Evolutionary conservation across 495 filamentous ascomycete genomes (phyloP).

Genomic region (Penicillium desertorum): DNA sequence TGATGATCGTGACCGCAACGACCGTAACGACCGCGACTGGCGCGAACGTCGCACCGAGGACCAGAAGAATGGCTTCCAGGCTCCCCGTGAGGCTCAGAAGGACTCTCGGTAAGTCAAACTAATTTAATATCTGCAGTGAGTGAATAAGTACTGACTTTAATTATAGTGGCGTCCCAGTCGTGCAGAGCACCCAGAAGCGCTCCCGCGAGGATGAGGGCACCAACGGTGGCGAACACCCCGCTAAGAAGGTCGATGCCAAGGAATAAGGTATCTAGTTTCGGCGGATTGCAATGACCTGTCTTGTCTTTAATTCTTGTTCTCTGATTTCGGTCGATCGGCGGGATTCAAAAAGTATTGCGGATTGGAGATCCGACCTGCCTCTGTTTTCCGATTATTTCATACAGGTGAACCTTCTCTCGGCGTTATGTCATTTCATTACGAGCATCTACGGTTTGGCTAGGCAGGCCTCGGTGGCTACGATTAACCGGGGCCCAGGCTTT

Average conservation of each 20-base stretch:
- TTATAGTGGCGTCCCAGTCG: conserved; percentile 47
- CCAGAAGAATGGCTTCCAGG: conserved; percentile 59
- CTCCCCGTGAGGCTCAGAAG: conserved; percentile 38
- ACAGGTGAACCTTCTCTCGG: conserved; percentile 23
- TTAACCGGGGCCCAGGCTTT: conserved; percentile 2
- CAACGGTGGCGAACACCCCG: conserved; percentile 39
- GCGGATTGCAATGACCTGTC: not conserved
- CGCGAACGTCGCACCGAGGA: conserved; percentile 66
- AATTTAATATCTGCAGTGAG: not conserved
- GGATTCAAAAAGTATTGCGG: conserved; percentile 29
- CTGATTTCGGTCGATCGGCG: conserved; percentile 19
- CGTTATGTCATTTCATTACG: conserved; percentile 25
- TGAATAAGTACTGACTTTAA: conserved; percentile 4
- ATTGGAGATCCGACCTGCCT: conserved; percentile 20
- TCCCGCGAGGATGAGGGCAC: conserved; percentile 41
- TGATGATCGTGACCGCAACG: conserved; percentile 51
- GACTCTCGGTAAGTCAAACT: conserved; percentile 44
- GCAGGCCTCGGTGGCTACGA: conserved; percentile 4
- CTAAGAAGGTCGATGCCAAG: conserved; percentile 53
- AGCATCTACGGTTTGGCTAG: conserved; percentile 16
- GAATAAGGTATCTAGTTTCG: conserved; percentile 30
- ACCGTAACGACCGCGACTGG: conserved; percentile 67
- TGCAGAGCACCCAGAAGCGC: conserved; percentile 55
- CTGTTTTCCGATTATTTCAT: conserved; percentile 13
- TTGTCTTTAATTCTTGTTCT: conserved; percentile 22